phyloP scores from a whole-genome alignment of 78 protist genomes.

The Tieghemostelium lacteum region DNA sequence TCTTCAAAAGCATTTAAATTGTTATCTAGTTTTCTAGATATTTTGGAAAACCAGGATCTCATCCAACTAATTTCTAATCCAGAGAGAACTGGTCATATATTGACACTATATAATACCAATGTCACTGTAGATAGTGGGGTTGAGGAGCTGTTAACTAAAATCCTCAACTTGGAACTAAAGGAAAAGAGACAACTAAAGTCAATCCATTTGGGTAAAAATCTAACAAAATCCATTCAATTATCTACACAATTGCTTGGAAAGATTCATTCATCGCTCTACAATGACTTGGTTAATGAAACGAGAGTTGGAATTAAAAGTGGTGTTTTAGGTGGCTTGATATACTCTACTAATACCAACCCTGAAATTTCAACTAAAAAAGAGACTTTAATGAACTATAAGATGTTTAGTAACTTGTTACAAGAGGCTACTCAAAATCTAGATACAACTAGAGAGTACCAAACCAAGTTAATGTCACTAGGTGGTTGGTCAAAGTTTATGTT shows the following conservation, averaged over 20 bases:
- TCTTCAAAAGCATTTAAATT: conserved; percentile 1
- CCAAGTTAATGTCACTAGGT: conserved; percentile 43
- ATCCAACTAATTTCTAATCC: not conserved
- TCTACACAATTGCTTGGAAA: not conserved
- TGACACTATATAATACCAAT: not conserved
- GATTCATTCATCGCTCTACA: not conserved
- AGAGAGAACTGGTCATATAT: not conserved
- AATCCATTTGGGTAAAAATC: conserved; percentile 16
- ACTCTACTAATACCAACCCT: not conserved
- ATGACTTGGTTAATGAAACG: not conserved
- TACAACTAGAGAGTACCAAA: not conserved
- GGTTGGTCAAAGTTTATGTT: conserved; percentile 52
- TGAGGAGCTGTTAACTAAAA: not conserved
- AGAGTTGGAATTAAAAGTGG: conserved; percentile 60
- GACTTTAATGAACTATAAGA: conserved; percentile 21
- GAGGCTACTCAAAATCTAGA: conserved; percentile 11
- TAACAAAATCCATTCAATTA: conserved; percentile 38
- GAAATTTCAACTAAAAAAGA: conserved; percentile 25
- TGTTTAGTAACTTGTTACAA: not conserved
- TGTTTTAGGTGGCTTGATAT: conserved; percentile 41
- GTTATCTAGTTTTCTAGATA: not conserved
- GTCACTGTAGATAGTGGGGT: not conserved
- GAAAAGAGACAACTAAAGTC: conserved; percentile 47
- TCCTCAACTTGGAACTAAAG: conserved; percentile 8
- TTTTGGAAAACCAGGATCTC: not conserved